These are phyloP conservation scores for Yamadazyma dushanensis DNA, from an alignment of 1,139 yeast species.

Conservation along the genomic window DNA sequence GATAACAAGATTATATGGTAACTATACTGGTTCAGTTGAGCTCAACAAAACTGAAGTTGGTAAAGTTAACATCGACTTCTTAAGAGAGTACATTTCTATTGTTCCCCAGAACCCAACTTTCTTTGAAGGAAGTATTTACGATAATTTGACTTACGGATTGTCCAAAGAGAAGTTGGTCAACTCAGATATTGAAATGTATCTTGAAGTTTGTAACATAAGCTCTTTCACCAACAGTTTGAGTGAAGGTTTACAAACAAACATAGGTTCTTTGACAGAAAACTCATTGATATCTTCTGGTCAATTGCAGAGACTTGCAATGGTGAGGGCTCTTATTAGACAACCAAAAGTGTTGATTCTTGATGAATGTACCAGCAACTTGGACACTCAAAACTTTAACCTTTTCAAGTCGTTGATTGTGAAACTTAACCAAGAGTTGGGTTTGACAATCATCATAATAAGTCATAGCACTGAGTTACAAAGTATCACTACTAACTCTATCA, in stretches of 20 bases:
- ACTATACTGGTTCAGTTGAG: conserved; percentile 32
- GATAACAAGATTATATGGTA: conserved; percentile 51
- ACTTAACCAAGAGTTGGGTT: conserved; percentile 25
- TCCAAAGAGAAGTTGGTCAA: conserved; percentile 21
- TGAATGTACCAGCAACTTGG: conserved; percentile 81
- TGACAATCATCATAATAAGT: conserved; percentile 54
- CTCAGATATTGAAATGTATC: conserved; percentile 40
- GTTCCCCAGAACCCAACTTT: conserved; percentile 71
- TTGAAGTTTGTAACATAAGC: conserved; percentile 49
- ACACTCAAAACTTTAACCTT: conserved; percentile 48
- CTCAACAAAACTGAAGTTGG: conserved; percentile 45
- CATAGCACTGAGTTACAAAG: conserved; percentile 61
- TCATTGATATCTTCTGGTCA: conserved; percentile 76
- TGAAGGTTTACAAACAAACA: conserved; percentile 53
- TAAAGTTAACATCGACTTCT: conserved; percentile 44
- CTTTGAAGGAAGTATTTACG: conserved; percentile 66
- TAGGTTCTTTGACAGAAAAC: conserved; percentile 49
- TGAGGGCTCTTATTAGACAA: conserved; percentile 65
- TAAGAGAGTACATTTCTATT: conserved; percentile 55
- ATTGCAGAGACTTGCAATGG: conserved; percentile 72
- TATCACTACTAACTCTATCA: conserved; percentile 41
- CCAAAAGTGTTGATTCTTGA: conserved; percentile 69
- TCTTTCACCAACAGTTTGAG: conserved; percentile 55
- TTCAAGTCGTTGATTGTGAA: conserved; percentile 45
- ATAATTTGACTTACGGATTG: conserved; percentile 68